Base-by-base conservation (phyloP, 768 basidiomycete species). In the Russula ochroleuca region DNA sequence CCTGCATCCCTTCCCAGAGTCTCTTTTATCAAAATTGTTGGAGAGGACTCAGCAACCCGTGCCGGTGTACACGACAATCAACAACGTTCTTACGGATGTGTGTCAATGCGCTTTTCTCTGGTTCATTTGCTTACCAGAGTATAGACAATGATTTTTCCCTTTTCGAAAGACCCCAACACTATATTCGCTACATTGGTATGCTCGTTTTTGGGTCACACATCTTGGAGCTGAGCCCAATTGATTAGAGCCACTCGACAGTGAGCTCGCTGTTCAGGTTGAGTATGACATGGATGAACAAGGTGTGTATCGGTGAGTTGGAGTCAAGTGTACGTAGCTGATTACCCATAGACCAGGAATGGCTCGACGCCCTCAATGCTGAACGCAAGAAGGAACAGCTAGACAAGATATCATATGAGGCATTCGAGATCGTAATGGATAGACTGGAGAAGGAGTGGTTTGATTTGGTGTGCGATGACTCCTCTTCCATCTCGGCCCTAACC, bases 221-320 rank as follows among this genome's bases (percentile, higher is more conserved):
- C 5, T 17, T n/a, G 23, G 21, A 21, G 10, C 49, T 60, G 49
- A 65, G n/a, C 14, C 60, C 57, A 31, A 58, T 38, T 52, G 52
- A 31, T 25, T 71, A 92, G 94, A 97, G 70, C 96, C 96, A 0
- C 78, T 97, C 68, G 96, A 99, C 72, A 85, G 84, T 52, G 97
- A 99, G 68, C 83, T 98, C 19, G 88, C 89, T 8, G 83, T 85
- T 43, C 94, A 96, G 69, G 96, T 99, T 25, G 97, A 98, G 74
- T 99, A 99, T 78, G 97, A 98, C 72, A 98, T 99, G 94, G 97
- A 98, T 72, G 97, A 98, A 72, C 95, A 98, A 84, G 95, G 94
- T 89, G 41, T 21, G 78, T 5, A 37, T 31, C 28, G 2, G 25
- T 15, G 23, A 19, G 33, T 31, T 31, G 6, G 19, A n/a, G 35